phyloP scores from a whole-genome alignment of 306 rosid genomes.

The Castanopsis chinensis region DNA sequence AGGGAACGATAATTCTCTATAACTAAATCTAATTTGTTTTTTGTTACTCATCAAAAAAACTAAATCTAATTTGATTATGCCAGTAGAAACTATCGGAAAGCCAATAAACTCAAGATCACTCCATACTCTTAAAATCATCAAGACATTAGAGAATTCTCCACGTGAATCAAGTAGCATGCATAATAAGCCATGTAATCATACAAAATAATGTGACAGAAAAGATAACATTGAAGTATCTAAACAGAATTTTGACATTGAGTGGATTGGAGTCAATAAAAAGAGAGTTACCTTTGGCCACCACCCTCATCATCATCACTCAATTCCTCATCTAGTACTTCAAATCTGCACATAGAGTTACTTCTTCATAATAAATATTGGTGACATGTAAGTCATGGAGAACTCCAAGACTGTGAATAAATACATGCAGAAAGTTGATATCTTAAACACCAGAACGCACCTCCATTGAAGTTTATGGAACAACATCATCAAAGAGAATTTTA shows the following conservation, averaged over 20 bases:
- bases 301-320: slow-evolving; percentile 94
- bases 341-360: slow-evolving; percentile 40
- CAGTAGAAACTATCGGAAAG: neutral
- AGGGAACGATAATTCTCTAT: no score
- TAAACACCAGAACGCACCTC: neutral
- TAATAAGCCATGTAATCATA: neutral
- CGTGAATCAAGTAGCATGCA: neutral
- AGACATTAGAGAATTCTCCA: neutral
- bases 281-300: slow-evolving; percentile 68
- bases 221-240: neutral
- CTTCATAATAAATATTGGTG: neutral
- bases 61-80: neutral
- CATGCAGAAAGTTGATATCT: neutral
- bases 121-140: neutral
- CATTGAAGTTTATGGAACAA: slow-evolving; percentile 31
- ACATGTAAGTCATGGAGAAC: neutral
- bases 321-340: slow-evolving; percentile 93
- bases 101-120: neutral
- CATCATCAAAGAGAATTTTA: slow-evolving; percentile 75
- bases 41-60: no score
- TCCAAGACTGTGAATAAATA: neutral
- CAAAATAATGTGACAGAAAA: neutral
- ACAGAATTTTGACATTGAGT: neutral
- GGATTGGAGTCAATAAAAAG: neutral
- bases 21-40: no score